Base-by-base conservation (phyloP, 2,329 filamentous ascomycete genomes). In the Pyrenophora seminiperda region DNA sequence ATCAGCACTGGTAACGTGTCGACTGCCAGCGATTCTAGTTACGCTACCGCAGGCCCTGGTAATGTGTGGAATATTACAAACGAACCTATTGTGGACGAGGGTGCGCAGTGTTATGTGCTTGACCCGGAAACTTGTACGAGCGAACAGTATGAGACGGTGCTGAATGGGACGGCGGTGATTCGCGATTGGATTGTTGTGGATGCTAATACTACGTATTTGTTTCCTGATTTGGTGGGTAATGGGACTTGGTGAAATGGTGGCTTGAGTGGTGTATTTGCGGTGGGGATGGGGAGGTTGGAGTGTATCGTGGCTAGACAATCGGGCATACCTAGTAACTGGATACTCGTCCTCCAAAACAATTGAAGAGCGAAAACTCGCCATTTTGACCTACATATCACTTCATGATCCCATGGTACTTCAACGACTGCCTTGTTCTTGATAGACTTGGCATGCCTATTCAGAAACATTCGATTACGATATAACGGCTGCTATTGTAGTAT, bases 1-100 rank as follows among this genome's bases (percentile, higher is more conserved):
- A 70, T 86, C 39, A 79, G 81, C 1, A 85, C 82, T 2, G 83
- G 83, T 0, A 75, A 74, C 32, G 62, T 76, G 1, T 69, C 71
- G 5, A 78, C 74, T 1, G 65, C 53, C 0, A 49, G 60, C 5
- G 79, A 80, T 47, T 66, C 69, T 4, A 77, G 74, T 2, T 71
- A 69, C 34, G 41, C 53, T 0, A 64, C 63, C 3, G 32, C 53
- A 52, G 77, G 70, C 3, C 75, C 71, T 3, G 61, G 62, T 4
- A 73, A 70, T 40, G 76, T 72, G 17, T 76, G 62, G 61, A 67
- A 77, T 20, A 73, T 80, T 50, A 81, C 74, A 54, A 79, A 81
- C 37, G 57, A 73, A 27, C 69, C 76, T 1, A 74, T 78, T 0
- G 66, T 71, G 2, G 63, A 66, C 18, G 74, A 76, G 0, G 70